A percentile compares a stretch with the other conserved stretches of the same genome.
phyloP scores from a whole-genome alignment of 768 basidiomycete genomes.

The Tylopilus cervinicoccineus region DNA sequence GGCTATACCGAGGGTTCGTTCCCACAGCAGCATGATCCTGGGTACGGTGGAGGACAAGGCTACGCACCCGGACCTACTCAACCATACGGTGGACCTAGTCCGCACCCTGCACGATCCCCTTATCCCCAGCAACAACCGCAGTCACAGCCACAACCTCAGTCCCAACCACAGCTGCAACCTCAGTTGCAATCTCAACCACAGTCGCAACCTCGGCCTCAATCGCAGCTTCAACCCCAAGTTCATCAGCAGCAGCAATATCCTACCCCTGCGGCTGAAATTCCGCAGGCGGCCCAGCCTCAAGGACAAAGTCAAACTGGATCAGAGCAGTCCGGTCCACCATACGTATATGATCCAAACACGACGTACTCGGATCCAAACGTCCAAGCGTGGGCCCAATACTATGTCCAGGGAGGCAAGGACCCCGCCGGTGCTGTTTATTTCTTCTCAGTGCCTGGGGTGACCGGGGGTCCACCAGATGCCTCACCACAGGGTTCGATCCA shows the following conservation, averaged over 20 bases:
- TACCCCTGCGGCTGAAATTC: slow-evolving; percentile 4
- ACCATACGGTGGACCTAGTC: slow-evolving; percentile 17
- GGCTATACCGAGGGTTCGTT: slow-evolving; percentile 25
- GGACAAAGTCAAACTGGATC: slow-evolving; percentile 11
- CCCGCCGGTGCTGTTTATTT: slow-evolving; percentile 78
- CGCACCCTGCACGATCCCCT: slow-evolving; percentile 29
- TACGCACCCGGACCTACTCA: slow-evolving; percentile 18
- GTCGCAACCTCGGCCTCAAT: background rate
- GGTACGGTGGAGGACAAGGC: slow-evolving; percentile 22
- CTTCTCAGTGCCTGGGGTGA: slow-evolving; percentile 70
- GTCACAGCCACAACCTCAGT: slow-evolving; percentile 35
- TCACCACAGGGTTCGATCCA: slow-evolving; percentile 3
- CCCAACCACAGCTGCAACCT: slow-evolving; percentile 29
- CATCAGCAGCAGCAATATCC: slow-evolving; percentile 28
- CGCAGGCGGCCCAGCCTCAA: slow-evolving; percentile 11
- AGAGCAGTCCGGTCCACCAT: slow-evolving; percentile 42
- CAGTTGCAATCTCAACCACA: slow-evolving; percentile 31
- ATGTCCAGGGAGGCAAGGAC: slow-evolving; percentile 74
- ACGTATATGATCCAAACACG: slow-evolving; percentile 56
- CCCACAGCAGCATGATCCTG: slow-evolving; percentile 27
- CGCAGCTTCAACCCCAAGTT: slow-evolving; percentile 22
- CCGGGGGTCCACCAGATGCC: slow-evolving; percentile 34
- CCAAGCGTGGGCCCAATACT: slow-evolving; percentile 86
- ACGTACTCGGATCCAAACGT: slow-evolving; percentile 78
- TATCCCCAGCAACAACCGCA: slow-evolving; percentile 32